Percentiles rank a stretch among this genome's conserved stretches.
phyloP scores from a whole-genome alignment of 345 rosid genomes.

The Eucalyptus marginata region DNA sequence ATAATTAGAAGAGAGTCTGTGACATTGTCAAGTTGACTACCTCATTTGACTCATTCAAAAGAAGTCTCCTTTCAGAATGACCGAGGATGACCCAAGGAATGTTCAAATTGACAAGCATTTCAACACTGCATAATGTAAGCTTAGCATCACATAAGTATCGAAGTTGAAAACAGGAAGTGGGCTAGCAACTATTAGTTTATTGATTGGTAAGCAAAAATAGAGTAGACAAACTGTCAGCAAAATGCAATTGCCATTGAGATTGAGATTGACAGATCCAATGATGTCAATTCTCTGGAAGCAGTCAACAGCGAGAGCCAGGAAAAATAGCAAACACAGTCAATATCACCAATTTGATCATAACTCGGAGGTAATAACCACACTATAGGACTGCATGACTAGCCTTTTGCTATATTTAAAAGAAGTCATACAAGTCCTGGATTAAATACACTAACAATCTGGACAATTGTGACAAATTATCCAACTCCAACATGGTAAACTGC shows the following conservation, averaged over 20 bases:
- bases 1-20: background rate
- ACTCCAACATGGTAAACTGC: background rate
- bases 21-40: background rate
- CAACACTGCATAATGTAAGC: conserved; percentile 21
- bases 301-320: background rate
- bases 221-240: background rate
- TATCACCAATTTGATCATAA: background rate
- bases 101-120: conserved; percentile 50
- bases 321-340: background rate
- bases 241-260: background rate
- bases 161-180: background rate
- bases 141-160: background rate
- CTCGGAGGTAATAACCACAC: background rate
- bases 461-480: background rate
- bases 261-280: background rate
- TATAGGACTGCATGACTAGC: background rate
- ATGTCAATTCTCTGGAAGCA: background rate
- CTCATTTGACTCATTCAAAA: conserved; percentile 41
- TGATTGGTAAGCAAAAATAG: background rate
- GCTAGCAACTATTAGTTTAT: background rate
- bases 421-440: background rate
- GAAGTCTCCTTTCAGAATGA: conserved; percentile 57
- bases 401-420: background rate
- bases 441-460: background rate
- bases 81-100: conserved; percentile 69